Conservation (phyloP, 805 yeast species). For the Wickerhamiella domercqiae region DNA sequence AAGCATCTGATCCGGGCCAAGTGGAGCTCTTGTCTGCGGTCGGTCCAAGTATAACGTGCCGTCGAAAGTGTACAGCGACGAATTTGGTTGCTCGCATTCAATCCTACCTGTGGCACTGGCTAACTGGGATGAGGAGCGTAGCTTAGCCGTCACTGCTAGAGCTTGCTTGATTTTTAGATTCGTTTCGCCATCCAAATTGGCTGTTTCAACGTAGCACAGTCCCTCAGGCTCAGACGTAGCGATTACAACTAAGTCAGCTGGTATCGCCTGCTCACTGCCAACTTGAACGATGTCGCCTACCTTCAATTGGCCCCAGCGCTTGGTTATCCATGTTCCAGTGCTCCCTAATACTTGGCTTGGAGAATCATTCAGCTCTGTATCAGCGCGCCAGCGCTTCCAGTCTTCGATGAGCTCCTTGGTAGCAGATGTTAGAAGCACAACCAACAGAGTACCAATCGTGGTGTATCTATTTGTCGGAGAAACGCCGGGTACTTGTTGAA, state of each 20-base stretch:
- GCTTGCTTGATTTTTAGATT: constrained; percentile 91
- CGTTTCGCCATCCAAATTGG: constrained; percentile 95
- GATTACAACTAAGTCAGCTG: constrained; percentile 76
- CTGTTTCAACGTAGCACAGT: constrained; percentile 91
- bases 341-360: constrained; percentile 43
- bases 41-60: constrained; percentile 51
- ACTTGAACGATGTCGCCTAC: constrained; percentile 89
- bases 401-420: constrained; percentile 85
- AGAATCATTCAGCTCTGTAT: constrained; percentile 74
- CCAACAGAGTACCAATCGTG: constrained; percentile 75
- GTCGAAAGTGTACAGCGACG: constrained; percentile 86
- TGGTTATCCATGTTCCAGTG: constrained; percentile 46
- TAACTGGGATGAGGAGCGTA: constrained; percentile 51
- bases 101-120: constrained; percentile 42
- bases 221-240: constrained; percentile 98
- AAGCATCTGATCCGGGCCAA: constrained; percentile 80
- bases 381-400: constrained; percentile 73
- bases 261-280: constrained; percentile 75
- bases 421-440: constrained; percentile 83
- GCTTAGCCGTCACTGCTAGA: constrained; percentile 53
- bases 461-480: constrained; percentile 94
- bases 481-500: constrained; percentile 94
- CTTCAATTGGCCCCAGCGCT: constrained; percentile 70
- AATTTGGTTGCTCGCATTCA: constrained; percentile 82
- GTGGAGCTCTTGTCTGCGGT: constrained; percentile 34